Conservation (phyloP, 2,329 filamentous ascomycete genomes). For the Aureobasidium sp. region DNA sequence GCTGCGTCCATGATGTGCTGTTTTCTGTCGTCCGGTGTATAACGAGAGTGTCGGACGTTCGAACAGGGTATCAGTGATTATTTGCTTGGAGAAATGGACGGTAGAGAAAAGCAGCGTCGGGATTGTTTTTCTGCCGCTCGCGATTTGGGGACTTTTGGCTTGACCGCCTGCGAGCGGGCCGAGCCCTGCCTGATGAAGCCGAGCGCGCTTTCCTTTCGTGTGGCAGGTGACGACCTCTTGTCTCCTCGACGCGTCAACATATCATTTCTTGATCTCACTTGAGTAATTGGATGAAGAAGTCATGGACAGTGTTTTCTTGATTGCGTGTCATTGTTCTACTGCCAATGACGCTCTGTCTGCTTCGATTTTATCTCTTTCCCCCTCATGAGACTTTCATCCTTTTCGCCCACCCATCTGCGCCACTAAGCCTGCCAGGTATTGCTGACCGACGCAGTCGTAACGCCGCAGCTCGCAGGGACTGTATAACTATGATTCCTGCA, state of each 20-base stretch:
- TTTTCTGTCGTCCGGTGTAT: neutral
- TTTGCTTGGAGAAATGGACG: neutral
- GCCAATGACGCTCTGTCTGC: too few species aligned
- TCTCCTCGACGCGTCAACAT: too few species aligned
- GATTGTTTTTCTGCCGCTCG: slow-evolving; percentile 1
- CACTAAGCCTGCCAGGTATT: neutral
- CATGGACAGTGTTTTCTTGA: too few species aligned
- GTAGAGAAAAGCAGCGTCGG: neutral
- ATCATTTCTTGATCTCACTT: too few species aligned
- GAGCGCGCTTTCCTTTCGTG: neutral
- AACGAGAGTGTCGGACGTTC: neutral
- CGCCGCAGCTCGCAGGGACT: neutral
- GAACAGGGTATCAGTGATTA: neutral
- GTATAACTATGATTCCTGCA: slow-evolving; percentile 1
- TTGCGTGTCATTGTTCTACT: too few species aligned
- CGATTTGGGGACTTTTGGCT: neutral
- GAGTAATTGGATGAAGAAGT: too few species aligned
- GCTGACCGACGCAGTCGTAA: slow-evolving; percentile 1
- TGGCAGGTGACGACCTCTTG: neutral
- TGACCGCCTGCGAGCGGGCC: slow-evolving; percentile 1
- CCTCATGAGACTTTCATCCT: too few species aligned
- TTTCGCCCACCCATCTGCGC: too few species aligned
- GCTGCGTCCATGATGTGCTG: slow-evolving; percentile 63
- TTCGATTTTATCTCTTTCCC: too few species aligned
- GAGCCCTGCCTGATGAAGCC: neutral